These are phyloP conservation scores for Oehlia diaphana DNA, from an alignment of 192 early-diverging fungal species.

Conservation along the genomic window DNA sequence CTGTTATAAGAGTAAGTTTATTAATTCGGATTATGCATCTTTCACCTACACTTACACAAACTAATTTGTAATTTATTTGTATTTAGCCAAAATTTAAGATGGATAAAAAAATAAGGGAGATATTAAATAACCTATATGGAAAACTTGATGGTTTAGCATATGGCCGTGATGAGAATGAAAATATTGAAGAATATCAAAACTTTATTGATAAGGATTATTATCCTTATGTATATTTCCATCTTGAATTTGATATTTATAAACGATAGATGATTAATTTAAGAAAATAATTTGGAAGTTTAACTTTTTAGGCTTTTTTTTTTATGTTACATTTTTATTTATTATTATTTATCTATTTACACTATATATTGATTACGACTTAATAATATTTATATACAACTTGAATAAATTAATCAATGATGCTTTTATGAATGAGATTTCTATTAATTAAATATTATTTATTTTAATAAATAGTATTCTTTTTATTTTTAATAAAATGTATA, in stretches of 20 bases:
- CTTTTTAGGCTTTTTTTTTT: too few species aligned
- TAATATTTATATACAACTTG: not conserved
- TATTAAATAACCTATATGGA: conserved; percentile 78
- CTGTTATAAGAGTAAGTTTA: conserved; percentile 63
- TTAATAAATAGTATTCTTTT: too few species aligned
- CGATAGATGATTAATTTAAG: conserved; percentile 7
- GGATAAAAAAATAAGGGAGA: conserved; percentile 78
- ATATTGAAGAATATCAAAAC: conserved; percentile 82
- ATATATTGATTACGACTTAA: not conserved
- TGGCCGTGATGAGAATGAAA: conserved; percentile 57
- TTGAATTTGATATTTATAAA: conserved; percentile 51
- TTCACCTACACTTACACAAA: not conserved
- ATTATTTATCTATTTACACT: not conserved
- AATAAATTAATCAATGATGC: not conserved
- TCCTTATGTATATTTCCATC: conserved; percentile 83
- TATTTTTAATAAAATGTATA: too few species aligned
- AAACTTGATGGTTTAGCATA: conserved; percentile 72
- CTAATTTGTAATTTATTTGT: conserved; percentile 29
- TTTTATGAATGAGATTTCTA: not conserved
- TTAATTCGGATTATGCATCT: not conserved
- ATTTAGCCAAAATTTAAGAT: conserved; percentile 72
- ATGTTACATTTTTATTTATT: not conserved
- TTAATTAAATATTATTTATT: too few species aligned
- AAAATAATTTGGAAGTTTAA: not conserved
- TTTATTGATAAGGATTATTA: conserved; percentile 88